A percentile compares a stretch with the other conserved stretches of the same genome.
phyloP scores from a whole-genome alignment of 495 filamentous ascomycete genomes.

The Filosporella fistucella region DNA sequence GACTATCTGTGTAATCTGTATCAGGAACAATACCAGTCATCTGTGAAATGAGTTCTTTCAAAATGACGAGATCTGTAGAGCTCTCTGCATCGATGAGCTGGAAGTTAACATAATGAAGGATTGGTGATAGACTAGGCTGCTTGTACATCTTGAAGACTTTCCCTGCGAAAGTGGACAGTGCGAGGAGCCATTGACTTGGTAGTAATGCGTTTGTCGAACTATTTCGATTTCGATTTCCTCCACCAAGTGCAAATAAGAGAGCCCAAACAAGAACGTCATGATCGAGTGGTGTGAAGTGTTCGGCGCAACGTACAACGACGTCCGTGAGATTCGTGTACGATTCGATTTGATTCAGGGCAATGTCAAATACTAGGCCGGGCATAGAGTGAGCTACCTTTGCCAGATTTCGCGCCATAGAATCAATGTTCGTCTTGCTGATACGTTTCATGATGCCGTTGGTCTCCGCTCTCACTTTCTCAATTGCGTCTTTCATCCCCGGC shows the following conservation, averaged over 20 bases:
- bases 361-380: constrained; percentile 86
- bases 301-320: constrained; percentile 85
- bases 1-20: constrained; percentile 77
- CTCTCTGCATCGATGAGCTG: constrained; percentile 78
- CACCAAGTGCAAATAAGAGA: constrained; percentile 73
- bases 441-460: constrained; percentile 81
- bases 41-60: constrained; percentile 80
- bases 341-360: constrained; percentile 83
- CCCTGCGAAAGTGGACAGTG: constrained; percentile 79
- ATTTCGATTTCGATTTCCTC: constrained; percentile 68
- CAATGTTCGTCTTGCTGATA: constrained; percentile 78
- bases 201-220: constrained; percentile 76
- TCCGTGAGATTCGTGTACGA: constrained; percentile 90
- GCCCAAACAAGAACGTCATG: constrained; percentile 92
- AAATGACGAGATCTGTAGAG: constrained; percentile 78
- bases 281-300: constrained; percentile 86
- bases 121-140: constrained; percentile 77
- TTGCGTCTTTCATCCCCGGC: constrained; percentile 74
- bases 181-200: constrained; percentile 84
- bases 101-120: constrained; percentile 83
- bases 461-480: constrained; percentile 68
- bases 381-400: constrained; percentile 84
- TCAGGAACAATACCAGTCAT: constrained; percentile 92
- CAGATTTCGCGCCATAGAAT: constrained; percentile 74
- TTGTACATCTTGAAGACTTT: constrained; percentile 78